Percentiles rank a stretch among this genome's conserved stretches.
Evolutionary conservation across 2,329 filamentous ascomycete genomes (phyloP).

Genomic region (Podosphaera aphanis): DNA sequence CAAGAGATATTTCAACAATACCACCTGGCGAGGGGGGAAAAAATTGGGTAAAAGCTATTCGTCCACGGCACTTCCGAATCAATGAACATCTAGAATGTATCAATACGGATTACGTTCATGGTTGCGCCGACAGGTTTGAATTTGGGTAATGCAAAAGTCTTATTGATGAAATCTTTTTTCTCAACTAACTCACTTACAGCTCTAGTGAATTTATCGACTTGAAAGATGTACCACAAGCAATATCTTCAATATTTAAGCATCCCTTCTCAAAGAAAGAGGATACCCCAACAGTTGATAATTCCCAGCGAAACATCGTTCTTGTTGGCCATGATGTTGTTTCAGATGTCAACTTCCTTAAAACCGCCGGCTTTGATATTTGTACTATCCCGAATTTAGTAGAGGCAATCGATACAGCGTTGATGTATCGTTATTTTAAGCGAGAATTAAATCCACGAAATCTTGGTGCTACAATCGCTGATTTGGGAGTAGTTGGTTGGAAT

Average conservation of each 20-base stretch:
- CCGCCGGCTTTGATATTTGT: constrained; percentile 37
- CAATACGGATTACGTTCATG: constrained; percentile 46
- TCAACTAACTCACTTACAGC: constrained; percentile 13
- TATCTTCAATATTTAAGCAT: constrained; percentile 32
- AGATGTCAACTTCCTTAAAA: constrained; percentile 45
- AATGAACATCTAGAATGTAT: constrained; percentile 39
- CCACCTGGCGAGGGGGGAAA: constrained; percentile 36
- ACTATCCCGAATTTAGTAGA: constrained; percentile 33
- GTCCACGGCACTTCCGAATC: constrained; percentile 54
- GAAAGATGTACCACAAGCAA: constrained; percentile 20
- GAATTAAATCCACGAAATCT: constrained; percentile 32
- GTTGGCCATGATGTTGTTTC: constrained; percentile 50
- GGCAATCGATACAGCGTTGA: constrained; percentile 44
- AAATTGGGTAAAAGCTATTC: constrained; percentile 45
- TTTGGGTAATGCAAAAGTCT: constrained; percentile 37
- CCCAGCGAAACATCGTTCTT: constrained; percentile 38
- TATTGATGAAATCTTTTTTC: neutral
- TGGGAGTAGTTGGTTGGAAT: constrained; percentile 38
- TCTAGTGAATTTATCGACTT: constrained; percentile 29
- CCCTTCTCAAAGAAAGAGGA: constrained; percentile 22
- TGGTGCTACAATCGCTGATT: constrained; percentile 32
- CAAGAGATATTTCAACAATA: constrained; percentile 25
- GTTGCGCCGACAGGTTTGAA: constrained; percentile 49
- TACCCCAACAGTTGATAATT: constrained; percentile 1
- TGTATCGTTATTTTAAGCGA: constrained; percentile 41